Percentiles rank a stretch among this genome's conserved stretches.
Evolutionary conservation across 306 rosid genomes (phyloP).

Genomic region (Senna siamea): DNA sequence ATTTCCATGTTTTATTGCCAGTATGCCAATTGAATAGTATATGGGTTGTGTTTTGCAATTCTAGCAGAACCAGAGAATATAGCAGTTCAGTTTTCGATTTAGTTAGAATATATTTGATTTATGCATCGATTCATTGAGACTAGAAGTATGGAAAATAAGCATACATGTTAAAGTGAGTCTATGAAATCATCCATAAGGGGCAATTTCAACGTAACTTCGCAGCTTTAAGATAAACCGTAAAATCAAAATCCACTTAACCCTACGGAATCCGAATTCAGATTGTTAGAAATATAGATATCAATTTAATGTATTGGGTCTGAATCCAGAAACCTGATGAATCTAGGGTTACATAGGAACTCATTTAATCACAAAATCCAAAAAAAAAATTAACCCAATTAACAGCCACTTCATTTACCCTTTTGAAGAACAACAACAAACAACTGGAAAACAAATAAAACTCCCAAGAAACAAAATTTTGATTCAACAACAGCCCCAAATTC

Average conservation of each 20-base stretch:
- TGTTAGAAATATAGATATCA: not conserved
- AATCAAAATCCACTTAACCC: not conserved
- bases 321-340: slow-evolving; percentile 25
- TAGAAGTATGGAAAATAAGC: not conserved
- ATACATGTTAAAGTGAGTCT: not conserved
- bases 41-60: not conserved
- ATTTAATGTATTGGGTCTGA: not conserved
- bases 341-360: slow-evolving; percentile 44
- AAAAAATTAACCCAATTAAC: not conserved
- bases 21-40: not conserved
- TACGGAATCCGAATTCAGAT: not conserved
- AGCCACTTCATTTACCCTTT: slow-evolving; percentile 9
- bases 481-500: not conserved
- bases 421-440: not conserved
- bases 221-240: slow-evolving; percentile 25
- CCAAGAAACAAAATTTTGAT: not conserved
- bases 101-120: not conserved
- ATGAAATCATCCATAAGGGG: not conserved
- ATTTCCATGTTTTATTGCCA: not conserved
- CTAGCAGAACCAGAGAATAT: not conserved
- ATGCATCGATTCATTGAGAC: not conserved
- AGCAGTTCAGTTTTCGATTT: slow-evolving; percentile 18
- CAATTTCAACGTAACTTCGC: not conserved
- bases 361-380: not conserved
- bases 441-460: slow-evolving; percentile 20